Evolutionary conservation across 2,329 filamentous ascomycete species (phyloP).

Genomic region (Fusarium proliferatum): DNA sequence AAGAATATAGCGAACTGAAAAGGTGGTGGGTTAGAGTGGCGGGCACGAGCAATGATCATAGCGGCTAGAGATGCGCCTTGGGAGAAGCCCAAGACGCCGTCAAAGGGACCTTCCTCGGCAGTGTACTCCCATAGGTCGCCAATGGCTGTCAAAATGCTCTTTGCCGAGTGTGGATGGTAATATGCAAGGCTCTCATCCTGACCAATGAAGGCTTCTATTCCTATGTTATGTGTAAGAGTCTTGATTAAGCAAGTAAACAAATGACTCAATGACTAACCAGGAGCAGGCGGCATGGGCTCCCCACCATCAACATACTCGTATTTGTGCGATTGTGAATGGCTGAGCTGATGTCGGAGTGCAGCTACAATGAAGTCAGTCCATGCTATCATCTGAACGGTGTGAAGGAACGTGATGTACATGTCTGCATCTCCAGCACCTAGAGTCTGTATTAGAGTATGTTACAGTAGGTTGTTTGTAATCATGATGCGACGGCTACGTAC

Average conservation of each 20-base stretch:
- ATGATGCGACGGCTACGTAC: background rate
- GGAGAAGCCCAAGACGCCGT: conserved; percentile 1
- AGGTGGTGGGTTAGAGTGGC: background rate
- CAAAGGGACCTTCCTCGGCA: conserved; percentile 1
- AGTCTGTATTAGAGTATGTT: background rate
- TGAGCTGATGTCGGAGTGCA: background rate
- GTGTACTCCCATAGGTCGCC: background rate
- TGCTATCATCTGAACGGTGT: background rate
- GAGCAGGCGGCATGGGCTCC: background rate
- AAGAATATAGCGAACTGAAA: conserved; percentile 9
- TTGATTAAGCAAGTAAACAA: background rate
- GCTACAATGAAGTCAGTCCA: background rate
- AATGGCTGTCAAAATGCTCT: background rate
- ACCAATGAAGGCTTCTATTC: background rate
- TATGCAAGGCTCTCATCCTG: background rate
- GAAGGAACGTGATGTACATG: background rate
- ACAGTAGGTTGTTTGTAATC: background rate
- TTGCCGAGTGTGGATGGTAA: background rate
- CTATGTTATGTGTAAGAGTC: background rate
- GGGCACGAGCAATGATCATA: conserved; percentile 2
- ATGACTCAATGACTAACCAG: background rate
- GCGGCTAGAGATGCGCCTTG: background rate
- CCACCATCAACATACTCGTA: conserved; percentile 7
- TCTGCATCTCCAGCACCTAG: conserved; percentile 11
- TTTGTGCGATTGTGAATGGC: conserved; percentile 1